A percentile compares a stretch with the other conserved stretches of the same genome.
phyloP scores from a whole-genome alignment of 1,284 basidiomycete species.

The Trametes versicolor region DNA sequence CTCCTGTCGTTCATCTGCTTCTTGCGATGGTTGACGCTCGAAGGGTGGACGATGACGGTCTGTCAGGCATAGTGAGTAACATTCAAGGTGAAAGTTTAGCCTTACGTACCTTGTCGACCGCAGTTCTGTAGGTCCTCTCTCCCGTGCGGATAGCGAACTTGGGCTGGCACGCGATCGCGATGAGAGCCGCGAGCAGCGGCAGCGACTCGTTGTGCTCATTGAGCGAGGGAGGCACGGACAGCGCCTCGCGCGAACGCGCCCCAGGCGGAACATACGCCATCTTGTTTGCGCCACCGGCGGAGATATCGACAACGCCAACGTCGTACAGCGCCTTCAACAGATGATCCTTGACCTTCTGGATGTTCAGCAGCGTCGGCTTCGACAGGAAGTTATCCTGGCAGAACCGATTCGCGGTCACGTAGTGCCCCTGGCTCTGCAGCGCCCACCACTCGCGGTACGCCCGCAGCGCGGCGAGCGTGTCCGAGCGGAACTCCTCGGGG shows the following conservation, averaged over 20 bases:
- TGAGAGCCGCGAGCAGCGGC: slow-evolving; percentile 87
- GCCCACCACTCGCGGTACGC: slow-evolving; percentile 89
- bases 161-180: slow-evolving; percentile 90
- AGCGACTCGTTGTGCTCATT: slow-evolving; percentile 81
- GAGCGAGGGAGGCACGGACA: slow-evolving; percentile 70
- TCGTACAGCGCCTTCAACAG: slow-evolving; percentile 83
- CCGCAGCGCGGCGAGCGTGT: slow-evolving; percentile 82
- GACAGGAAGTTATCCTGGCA: slow-evolving; percentile 90
- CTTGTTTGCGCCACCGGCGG: slow-evolving; percentile 64
- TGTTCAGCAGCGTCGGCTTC: slow-evolving; percentile 84
- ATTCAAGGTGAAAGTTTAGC: background rate
- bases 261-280: slow-evolving; percentile 38
- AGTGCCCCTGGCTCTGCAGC: slow-evolving; percentile 73
- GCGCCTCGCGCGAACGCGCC: slow-evolving; percentile 42
- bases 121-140: slow-evolving; percentile 80
- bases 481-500: slow-evolving; percentile 84
- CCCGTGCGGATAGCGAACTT: slow-evolving; percentile 91
- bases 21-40: slow-evolving; percentile 87
- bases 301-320: slow-evolving; percentile 84
- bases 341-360: slow-evolving; percentile 88
- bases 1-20: slow-evolving; percentile 57
- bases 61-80: slow-evolving; percentile 41
- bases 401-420: slow-evolving; percentile 77
- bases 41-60: slow-evolving; percentile 83
- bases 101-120: slow-evolving; percentile 82